Evolutionary conservation across 208 protist species (phyloP), one percentile per base, ranked within the genome.

Genomic region (Leishmania tropica): DNA sequence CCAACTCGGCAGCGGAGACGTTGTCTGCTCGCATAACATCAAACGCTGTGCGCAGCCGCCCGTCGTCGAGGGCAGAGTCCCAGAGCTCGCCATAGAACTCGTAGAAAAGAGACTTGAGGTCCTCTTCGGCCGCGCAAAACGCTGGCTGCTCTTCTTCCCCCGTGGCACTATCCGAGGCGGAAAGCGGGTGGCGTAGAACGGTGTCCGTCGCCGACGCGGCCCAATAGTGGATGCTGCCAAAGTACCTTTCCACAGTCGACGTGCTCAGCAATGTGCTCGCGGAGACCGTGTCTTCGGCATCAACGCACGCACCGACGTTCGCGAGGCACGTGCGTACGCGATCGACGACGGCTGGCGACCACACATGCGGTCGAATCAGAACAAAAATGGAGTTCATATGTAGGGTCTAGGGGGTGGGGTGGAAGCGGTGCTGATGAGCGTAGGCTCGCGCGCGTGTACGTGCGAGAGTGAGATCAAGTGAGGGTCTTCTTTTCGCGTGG

Each of bases 161-260:
- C 47, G 6, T 73, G 72, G 1, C 31, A 37, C 53, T 5, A 0
- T 37, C 3, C 64, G 15, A 42, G 24, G 40, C 8, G 47, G 62
- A 35, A 42, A 86, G 58, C 4, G 83, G 83, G 48, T 80, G 78
- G 21, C 21, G 64, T 21, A 87, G 78, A 53, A 62, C 91, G 37
- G 84, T 79, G 28, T 65, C 74, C 6, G 87, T 91, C 37, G 83
- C 68, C 19, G 85, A 84, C 19, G 76, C 64, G 74, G 91, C 86
- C 82, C 93, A 90, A 75, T 78, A 79, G 35, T 83, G 78, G 21
- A 88, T 85, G 51, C 86, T 81, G 68, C 86, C 88, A 81, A 93
- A 96, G 76, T 97, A 90, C 56, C 86, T 81, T 58, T 95, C 90
- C n/a, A 95, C 86, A 75, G 86, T 85, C 19, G 85, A 73, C 35